These are phyloP conservation scores for Fusarium sp. DNA, from an alignment of 2,329 filamentous ascomycete genomes.

Conservation along the genomic window DNA sequence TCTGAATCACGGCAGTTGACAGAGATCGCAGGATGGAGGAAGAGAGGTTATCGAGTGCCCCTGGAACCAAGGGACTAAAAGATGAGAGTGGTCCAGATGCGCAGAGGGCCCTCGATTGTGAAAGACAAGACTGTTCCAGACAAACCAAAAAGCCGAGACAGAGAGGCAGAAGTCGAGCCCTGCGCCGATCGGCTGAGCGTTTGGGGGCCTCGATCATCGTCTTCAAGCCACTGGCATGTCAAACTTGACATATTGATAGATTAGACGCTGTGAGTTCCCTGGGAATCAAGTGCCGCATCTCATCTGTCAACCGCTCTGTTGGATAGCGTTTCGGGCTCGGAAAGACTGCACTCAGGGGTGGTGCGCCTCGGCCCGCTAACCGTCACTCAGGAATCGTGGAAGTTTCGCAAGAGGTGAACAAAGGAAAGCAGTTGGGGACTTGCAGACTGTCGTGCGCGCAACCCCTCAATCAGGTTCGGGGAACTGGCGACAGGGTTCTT, in stretches of 20 bases:
- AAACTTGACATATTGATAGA: not conserved
- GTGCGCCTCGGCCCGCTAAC: not conserved
- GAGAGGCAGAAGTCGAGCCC: not conserved
- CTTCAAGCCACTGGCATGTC: not conserved
- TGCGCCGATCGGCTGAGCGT: not conserved
- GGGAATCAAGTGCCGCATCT: not conserved
- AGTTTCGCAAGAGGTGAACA: not conserved
- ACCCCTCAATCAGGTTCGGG: not conserved
- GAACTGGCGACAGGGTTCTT: not conserved
- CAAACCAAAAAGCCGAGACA: not conserved
- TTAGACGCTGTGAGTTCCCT: not conserved
- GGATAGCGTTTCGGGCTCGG: not conserved
- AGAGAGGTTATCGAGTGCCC: not conserved
- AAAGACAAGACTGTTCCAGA: not conserved
- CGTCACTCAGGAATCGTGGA: not conserved
- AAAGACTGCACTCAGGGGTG: not conserved
- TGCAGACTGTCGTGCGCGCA: not conserved
- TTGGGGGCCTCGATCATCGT: not conserved
- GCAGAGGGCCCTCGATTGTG: slow-evolving; percentile 6
- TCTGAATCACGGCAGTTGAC: not conserved
- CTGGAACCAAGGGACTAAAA: not conserved
- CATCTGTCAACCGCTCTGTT: not conserved
- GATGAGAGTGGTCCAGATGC: not conserved
- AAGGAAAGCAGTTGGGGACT: not conserved
- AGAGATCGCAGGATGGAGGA: not conserved